Conservation (phyloP, 2,329 filamentous ascomycete genomes). For the Sporothrix inflata region DNA sequence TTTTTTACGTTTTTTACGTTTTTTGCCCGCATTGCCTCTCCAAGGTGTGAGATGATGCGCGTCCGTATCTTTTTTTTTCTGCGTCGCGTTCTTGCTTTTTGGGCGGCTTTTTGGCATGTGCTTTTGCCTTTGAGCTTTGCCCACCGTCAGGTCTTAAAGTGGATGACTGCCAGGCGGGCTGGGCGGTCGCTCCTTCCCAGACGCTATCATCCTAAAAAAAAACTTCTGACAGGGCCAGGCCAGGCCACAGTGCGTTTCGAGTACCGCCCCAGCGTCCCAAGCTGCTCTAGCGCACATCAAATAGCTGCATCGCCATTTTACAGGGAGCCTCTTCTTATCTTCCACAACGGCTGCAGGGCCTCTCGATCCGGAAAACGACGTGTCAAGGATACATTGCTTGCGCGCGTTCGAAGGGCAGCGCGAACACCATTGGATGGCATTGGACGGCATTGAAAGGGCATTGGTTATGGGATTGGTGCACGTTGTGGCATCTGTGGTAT, state of each 20-base stretch:
- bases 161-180: constrained; percentile 9
- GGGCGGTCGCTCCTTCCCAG: background rate
- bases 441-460: too few relatives aligned
- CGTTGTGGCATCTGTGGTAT: background rate
- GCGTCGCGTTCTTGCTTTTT: background rate
- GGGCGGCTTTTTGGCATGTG: constrained; percentile 27
- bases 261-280: background rate
- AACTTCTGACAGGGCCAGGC: background rate
- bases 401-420: background rate
- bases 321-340: too few relatives aligned
- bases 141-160: background rate
- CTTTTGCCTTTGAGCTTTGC: constrained; percentile 23
- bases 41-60: constrained; percentile 12
- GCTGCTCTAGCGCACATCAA: background rate
- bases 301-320: too few relatives aligned
- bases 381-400: constrained; percentile 11
- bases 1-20: background rate
- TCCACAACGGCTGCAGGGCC: background rate
- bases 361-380: constrained; percentile 2
- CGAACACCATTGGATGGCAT: background rate
- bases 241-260: constrained; percentile 1
- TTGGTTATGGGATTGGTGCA: too few relatives aligned
- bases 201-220: constrained; percentile 5
- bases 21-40: background rate
- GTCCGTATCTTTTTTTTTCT: background rate